Evolutionary conservation across 306 rosid species (phyloP).

Genomic region (Quercus mongolica): DNA sequence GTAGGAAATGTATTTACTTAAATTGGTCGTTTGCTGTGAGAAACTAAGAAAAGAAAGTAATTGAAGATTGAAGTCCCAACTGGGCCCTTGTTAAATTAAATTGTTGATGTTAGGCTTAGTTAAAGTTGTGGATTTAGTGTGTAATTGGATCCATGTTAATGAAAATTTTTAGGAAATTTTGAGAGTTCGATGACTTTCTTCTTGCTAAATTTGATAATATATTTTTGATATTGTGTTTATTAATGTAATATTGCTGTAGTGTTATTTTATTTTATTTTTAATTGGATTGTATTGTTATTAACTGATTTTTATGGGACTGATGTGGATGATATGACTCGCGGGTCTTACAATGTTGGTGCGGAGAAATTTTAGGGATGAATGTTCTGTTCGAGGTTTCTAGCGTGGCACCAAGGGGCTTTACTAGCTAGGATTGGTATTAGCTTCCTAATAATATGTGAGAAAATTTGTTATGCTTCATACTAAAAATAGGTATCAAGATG

Average conservation of each 20-base stretch:
- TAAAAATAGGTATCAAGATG: background rate
- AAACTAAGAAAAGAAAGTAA: background rate
- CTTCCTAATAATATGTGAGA: background rate
- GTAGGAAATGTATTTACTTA: background rate
- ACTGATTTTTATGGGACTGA: background rate
- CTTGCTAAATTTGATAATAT: background rate
- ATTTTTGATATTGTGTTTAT: background rate
- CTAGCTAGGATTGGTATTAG: background rate
- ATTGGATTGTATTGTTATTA: background rate
- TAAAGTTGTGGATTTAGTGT: background rate
- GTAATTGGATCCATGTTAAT: slow-evolving; percentile 2
- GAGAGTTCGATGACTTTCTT: background rate
- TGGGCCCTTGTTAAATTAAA: background rate
- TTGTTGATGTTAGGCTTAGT: background rate
- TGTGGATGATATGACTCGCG: background rate
- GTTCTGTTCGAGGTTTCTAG: background rate
- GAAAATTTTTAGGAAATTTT: background rate
- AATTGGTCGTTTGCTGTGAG: background rate
- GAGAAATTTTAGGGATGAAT: background rate
- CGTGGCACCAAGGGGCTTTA: background rate
- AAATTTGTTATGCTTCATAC: background rate
- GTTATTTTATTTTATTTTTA: background rate
- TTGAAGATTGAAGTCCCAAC: background rate
- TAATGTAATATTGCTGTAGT: background rate
- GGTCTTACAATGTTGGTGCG: background rate